Evolutionary conservation across 2,329 filamentous ascomycete species (phyloP).

Genomic region (Penicillium concentricum): DNA sequence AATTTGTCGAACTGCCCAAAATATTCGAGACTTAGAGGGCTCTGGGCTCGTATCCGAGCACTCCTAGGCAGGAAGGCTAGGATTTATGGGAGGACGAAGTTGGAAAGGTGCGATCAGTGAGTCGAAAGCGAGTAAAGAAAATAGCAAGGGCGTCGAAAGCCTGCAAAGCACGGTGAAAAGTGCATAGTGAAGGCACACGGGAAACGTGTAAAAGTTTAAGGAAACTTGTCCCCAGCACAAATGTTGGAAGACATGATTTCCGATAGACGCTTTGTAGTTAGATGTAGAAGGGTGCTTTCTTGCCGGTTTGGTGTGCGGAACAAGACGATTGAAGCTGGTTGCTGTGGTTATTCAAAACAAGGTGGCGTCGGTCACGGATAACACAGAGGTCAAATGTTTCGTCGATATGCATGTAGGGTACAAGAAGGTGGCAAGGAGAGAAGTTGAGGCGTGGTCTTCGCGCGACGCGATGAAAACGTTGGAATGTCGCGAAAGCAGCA

Average conservation of each 20-base stretch:
- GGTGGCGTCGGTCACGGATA: neutral
- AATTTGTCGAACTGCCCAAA: neutral
- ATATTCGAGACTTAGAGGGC: neutral
- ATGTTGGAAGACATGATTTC: slow-evolving; percentile 27
- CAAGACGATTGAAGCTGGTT: neutral
- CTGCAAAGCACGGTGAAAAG: slow-evolving; percentile 27
- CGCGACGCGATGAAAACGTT: slow-evolving; percentile 19
- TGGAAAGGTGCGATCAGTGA: slow-evolving; percentile 9
- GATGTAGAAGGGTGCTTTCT: slow-evolving; percentile 3
- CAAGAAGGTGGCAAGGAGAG: slow-evolving; percentile 1
- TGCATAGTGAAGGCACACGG: slow-evolving; percentile 33
- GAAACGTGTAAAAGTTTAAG: slow-evolving; percentile 27
- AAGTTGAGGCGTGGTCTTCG: slow-evolving; percentile 1
- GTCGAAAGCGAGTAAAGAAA: slow-evolving; percentile 4
- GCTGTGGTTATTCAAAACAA: neutral
- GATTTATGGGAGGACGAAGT: neutral
- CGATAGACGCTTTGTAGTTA: slow-evolving; percentile 2
- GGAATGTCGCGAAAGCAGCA: slow-evolving; percentile 14
- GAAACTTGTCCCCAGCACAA: slow-evolving; percentile 27
- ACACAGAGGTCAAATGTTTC: neutral
- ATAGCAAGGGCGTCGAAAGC: slow-evolving; percentile 32
- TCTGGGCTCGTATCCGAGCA: neutral
- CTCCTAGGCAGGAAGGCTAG: neutral
- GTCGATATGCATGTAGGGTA: slow-evolving; percentile 6
- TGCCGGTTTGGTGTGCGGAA: neutral